Conservation (phyloP, 116 monocot species). For the Posidonia oceanica region DNA sequence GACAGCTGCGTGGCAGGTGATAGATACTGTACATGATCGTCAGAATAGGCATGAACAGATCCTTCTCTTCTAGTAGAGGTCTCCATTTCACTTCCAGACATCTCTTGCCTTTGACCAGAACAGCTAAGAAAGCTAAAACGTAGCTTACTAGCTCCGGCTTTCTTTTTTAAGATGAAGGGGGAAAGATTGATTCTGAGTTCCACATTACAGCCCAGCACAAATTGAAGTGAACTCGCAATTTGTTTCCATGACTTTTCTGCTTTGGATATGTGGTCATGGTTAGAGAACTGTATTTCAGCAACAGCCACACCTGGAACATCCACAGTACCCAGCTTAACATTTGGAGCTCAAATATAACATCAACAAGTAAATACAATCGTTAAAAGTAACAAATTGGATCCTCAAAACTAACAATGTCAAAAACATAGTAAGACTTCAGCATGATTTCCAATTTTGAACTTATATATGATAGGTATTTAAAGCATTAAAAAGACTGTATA, state of each 20-base stretch:
- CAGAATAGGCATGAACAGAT: conserved; percentile 15
- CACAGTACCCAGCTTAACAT: background rate
- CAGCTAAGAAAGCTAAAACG: conserved; percentile 71
- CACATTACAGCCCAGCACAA: conserved; percentile 58
- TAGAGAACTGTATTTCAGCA: conserved; percentile 71
- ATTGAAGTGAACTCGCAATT: conserved; percentile 61
- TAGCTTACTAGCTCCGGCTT: conserved; percentile 32
- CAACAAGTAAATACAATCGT: too few relatives aligned
- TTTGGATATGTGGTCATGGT: conserved; percentile 44
- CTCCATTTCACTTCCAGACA: conserved; percentile 34
- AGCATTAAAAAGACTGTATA: too few relatives aligned
- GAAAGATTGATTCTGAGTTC: conserved; percentile 55
- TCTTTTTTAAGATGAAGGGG: conserved; percentile 13
- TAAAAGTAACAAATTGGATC: too few relatives aligned
- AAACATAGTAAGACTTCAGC: too few relatives aligned
- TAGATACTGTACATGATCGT: conserved; percentile 15
- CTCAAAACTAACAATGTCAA: too few relatives aligned
- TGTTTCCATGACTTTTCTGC: conserved; percentile 68
- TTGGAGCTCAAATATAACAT: background rate
- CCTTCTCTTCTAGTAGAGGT: conserved; percentile 21
- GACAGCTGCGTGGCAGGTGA: conserved; percentile 16
- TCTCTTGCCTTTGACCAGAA: conserved; percentile 46
- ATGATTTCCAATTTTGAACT: too few relatives aligned
- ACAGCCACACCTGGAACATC: conserved; percentile 51
- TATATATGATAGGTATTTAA: too few relatives aligned